Evolutionary conservation across 2,329 filamentous ascomycete genomes (phyloP), one percentile per base, ranked within the genome.

Genomic region (Cercospora sesami): DNA sequence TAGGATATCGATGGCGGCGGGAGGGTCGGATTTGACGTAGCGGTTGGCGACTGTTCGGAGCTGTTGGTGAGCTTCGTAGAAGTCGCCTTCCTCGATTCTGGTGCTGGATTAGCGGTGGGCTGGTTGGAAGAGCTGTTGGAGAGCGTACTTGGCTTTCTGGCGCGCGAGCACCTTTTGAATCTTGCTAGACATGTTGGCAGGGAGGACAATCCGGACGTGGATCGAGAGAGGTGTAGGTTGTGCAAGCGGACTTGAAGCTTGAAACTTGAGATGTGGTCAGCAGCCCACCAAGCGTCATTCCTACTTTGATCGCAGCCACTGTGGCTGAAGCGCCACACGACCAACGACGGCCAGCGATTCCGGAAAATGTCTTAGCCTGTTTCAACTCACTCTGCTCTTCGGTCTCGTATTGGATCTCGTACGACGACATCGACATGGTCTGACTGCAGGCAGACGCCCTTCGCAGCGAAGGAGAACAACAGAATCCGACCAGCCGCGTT

Each of bases 61-160:
- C 84, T 99, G 95, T 81, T 99, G 95, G 82, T 98, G 94, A 67
- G 95, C 95, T 86, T 99, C 95, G 84, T 99, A 99, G 86, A 89
- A 97, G 79, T 95, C 90, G 76, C 94, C 94, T 80, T 96, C 93
- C 73, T 88, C 85, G 80, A 97, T 97, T 81, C 93, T 92, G 55
- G 51, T 14, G 36, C 42, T 66, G 60, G 69, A 39, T 73, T 10
- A 71, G 65, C 21, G 39, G 18, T 48, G 36, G 7, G 9, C 10
- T 18, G 26, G 4, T 33, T 21, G 36, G 51, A 42, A 5, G 12
- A 14, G 33, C 3, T n/a, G 39, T 23, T 14, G 26, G 65, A n/a
- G 26, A 59, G 36, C 67, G 42, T 82, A 91, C 89, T 89, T 94
- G 81, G 91, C 85, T 82, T 94, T 91, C 79, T 97, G 89, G 65